Evolutionary conservation across 1,284 basidiomycete species (phyloP).

Genomic region (Melampsora americana): DNA sequence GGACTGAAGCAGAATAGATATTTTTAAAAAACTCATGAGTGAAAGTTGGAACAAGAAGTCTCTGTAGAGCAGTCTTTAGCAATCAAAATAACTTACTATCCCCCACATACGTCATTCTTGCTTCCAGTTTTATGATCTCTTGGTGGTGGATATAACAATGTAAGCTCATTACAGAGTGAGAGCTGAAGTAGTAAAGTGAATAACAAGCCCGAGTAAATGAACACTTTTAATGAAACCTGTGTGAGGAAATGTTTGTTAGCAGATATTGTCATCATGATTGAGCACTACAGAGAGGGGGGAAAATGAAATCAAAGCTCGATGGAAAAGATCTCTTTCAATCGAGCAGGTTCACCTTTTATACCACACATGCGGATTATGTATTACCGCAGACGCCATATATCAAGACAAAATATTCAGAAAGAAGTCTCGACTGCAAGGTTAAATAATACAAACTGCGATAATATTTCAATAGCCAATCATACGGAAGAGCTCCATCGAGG

Average conservation of each 20-base stretch:
- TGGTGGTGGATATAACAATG: constrained; percentile 7
- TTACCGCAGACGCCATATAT: no score
- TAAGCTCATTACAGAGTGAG: not conserved
- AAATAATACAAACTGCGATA: no score
- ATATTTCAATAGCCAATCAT: no score
- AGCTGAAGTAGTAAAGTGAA: not conserved
- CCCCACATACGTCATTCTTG: not conserved
- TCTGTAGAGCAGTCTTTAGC: not conserved
- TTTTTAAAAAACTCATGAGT: not conserved
- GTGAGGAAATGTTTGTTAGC: not conserved
- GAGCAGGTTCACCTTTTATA: no score
- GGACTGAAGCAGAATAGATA: not conserved
- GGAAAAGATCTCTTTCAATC: no score
- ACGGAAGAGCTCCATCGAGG: no score
- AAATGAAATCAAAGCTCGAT: not conserved
- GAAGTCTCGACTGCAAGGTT: no score
- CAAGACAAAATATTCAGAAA: no score
- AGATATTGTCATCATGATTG: not conserved
- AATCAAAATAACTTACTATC: not conserved
- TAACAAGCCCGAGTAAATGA: not conserved
- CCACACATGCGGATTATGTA: no score
- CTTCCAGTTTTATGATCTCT: not conserved
- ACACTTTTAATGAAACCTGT: not conserved
- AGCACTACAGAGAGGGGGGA: no score
- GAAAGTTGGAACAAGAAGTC: not conserved